Percentiles rank a stretch among this genome's conserved stretches.
These are phyloP conservation scores for Fragilaria crotonensis DNA, from an alignment of 108 stramenopile species.

Conservation along the genomic window DNA sequence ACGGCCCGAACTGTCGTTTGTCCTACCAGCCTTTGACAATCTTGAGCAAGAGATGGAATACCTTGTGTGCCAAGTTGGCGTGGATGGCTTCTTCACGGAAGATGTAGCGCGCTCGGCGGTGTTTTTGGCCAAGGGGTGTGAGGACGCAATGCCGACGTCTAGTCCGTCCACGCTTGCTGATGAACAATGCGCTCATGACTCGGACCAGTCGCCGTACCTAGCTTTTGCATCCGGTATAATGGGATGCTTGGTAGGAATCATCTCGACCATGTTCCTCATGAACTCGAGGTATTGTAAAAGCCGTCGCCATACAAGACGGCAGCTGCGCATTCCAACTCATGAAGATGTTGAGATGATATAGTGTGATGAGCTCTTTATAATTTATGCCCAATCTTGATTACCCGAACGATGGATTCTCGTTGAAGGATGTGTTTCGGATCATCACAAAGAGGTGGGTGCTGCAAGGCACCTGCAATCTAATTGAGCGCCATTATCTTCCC, in stretches of 20 bases:
- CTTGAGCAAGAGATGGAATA: constrained; percentile 35
- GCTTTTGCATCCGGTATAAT: background rate
- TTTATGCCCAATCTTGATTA: too few species aligned
- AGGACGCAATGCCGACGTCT: background rate
- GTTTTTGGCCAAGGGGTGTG: constrained; percentile 7
- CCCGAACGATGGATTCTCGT: too few species aligned
- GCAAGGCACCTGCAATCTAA: too few species aligned
- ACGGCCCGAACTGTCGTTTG: constrained; percentile 21
- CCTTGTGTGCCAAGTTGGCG: constrained; percentile 21
- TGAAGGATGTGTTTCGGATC: too few species aligned
- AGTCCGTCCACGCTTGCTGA: background rate
- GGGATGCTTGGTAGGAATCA: background rate
- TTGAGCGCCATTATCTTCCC: too few species aligned
- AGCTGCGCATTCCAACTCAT: background rate
- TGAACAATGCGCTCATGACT: background rate
- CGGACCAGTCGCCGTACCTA: background rate
- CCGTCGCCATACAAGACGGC: background rate
- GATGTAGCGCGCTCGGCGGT: constrained; percentile 1
- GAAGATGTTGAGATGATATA: background rate
- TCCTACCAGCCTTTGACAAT: constrained; percentile 16
- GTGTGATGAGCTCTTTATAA: too few species aligned
- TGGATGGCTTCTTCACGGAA: background rate
- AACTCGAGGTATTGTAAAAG: background rate
- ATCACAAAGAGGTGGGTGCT: too few species aligned
- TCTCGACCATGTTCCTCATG: background rate